phyloP scores from a whole-genome alignment of 129 eudicot genomes.

The carrot (Daucus carota) region DH1_v3.0 NC_030381.2:1220001-1220500 shows the following conservation, averaged over 20 bases:
- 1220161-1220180: not conserved
- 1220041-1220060: not conserved
- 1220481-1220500: slow-evolving; percentile 13
- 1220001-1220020: not conserved
- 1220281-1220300: slow-evolving; percentile 12
- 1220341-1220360: not conserved
- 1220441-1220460: slow-evolving; percentile 42
- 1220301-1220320: not conserved
- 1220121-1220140: not conserved
- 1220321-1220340: slow-evolving; percentile 8
- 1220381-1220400: slow-evolving; percentile 46
- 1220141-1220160: not conserved
- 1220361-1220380: slow-evolving; percentile 32
- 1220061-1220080: not conserved
- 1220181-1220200: slow-evolving; percentile 34
- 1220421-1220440: slow-evolving; percentile 29
- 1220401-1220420: slow-evolving; percentile 54
- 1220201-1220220: slow-evolving; percentile 26
- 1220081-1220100: not conserved
- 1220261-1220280: slow-evolving; percentile 35
- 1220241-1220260: slow-evolving; percentile 25
- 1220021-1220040: not conserved
- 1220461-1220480: slow-evolving; percentile 35
- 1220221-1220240: slow-evolving; percentile 20
- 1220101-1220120: not conserved